A percentile compares a stretch with the other conserved stretches of the same genome.
phyloP scores from a whole-genome alignment of 805 yeast genomes.

The Komagataella kurtzmanii region DNA sequence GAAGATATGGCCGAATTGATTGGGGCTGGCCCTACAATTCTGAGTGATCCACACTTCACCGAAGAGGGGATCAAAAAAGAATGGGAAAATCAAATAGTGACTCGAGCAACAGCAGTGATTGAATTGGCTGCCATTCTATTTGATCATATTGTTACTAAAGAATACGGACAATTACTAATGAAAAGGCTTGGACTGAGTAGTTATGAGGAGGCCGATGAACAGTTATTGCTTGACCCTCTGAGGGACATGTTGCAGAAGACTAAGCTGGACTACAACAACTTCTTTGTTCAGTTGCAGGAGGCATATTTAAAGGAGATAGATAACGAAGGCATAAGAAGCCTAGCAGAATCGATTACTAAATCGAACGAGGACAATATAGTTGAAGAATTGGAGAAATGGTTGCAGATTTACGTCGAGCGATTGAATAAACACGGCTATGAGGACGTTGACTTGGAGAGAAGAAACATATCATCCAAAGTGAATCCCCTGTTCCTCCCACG shows the following conservation, averaged over 20 bases:
- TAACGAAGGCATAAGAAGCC: slow-evolving; percentile 13
- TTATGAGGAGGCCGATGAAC: slow-evolving; percentile 24
- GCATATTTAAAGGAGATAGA: slow-evolving; percentile 18
- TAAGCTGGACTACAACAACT: slow-evolving; percentile 67
- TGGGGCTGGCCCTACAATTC: slow-evolving; percentile 50
- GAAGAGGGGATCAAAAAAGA: slow-evolving; percentile 31
- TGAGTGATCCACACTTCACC: slow-evolving; percentile 29
- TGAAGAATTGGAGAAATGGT: slow-evolving; percentile 34
- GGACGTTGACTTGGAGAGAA: slow-evolving; percentile 21
- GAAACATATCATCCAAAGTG: slow-evolving; percentile 23
- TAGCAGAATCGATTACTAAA: slow-evolving; percentile 13
- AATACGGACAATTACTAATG: slow-evolving; percentile 44
- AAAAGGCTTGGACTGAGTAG: slow-evolving; percentile 54
- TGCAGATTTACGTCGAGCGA: slow-evolving; percentile 31
- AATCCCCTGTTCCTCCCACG: slow-evolving; percentile 81
- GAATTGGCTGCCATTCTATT: slow-evolving; percentile 52
- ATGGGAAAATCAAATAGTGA: slow-evolving; percentile 33
- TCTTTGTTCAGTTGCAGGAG: slow-evolving; percentile 53
- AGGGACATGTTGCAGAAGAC: slow-evolving; percentile 46
- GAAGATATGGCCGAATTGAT: slow-evolving; percentile 73
- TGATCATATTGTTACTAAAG: slow-evolving; percentile 44
- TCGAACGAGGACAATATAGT: slow-evolving; percentile 13
- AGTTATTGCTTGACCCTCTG: slow-evolving; percentile 41
- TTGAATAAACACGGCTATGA: slow-evolving; percentile 22
- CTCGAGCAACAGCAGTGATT: slow-evolving; percentile 54